phyloP scores from a whole-genome alignment of 1,284 basidiomycete species.

The Irpex rosettiformis region DNA sequence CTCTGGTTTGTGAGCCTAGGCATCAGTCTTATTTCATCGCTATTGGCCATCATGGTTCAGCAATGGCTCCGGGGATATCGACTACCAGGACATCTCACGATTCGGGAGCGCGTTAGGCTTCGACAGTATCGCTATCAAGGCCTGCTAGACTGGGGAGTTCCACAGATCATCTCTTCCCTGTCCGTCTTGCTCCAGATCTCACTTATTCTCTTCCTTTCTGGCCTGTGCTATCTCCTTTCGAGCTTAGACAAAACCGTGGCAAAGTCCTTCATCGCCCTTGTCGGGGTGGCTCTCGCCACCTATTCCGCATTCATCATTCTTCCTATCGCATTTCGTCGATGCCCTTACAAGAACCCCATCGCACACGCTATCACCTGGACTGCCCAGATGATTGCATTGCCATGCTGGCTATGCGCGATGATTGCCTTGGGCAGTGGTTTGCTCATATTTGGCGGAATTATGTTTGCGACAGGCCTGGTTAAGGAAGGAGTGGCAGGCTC shows the following conservation, averaged over 20 bases:
- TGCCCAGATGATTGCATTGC: neutral
- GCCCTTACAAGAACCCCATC: slow-evolving; percentile 7
- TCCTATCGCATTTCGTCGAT: neutral
- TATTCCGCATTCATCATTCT: neutral
- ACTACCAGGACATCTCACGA: slow-evolving; percentile 3
- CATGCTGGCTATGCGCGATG: neutral
- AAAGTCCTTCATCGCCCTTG: slow-evolving; percentile 10
- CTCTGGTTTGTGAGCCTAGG: slow-evolving; percentile 12
- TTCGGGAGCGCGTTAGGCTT: slow-evolving; percentile 7
- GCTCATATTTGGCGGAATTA: too few species aligned
- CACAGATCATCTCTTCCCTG: slow-evolving; percentile 18
- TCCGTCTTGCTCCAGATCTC: slow-evolving; percentile 22
- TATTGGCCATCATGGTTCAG: slow-evolving; percentile 13
- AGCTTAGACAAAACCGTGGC: slow-evolving; percentile 18
- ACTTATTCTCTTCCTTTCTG: slow-evolving; percentile 21
- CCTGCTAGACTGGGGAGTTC: slow-evolving; percentile 19
- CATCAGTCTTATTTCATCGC: slow-evolving; percentile 10
- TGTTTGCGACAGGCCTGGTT: too few species aligned
- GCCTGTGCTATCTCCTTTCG: slow-evolving; percentile 21
- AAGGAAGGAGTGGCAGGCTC: too few species aligned
- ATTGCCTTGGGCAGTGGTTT: neutral
- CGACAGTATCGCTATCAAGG: slow-evolving; percentile 20
- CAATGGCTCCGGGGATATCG: slow-evolving; percentile 11
- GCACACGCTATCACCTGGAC: neutral
- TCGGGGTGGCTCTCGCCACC: neutral